Evolutionary conservation across 1,139 yeast genomes (phyloP).

Genomic region (Chernovozyma sophiae-reginae): DNA sequence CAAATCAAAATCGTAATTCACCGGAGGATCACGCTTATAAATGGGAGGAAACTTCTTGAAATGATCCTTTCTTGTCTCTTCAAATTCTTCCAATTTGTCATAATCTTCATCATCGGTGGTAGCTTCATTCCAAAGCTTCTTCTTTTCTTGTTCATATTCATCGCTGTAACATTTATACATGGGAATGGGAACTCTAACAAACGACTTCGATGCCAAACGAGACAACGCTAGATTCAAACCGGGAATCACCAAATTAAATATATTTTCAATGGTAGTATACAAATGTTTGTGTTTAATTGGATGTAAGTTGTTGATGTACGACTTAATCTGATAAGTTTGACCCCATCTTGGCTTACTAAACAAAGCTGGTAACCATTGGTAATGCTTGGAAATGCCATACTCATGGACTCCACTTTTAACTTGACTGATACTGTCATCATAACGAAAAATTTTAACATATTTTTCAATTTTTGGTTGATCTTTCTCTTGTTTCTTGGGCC

Average conservation of each 20-base stretch:
- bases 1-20: slow-evolving; percentile 16
- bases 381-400: slow-evolving; percentile 20
- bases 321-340: slow-evolving; percentile 15
- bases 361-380: slow-evolving; percentile 32
- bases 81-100: slow-evolving; percentile 11
- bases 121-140: background rate
- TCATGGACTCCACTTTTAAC: slow-evolving; percentile 16
- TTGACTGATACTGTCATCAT: slow-evolving; percentile 7
- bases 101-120: slow-evolving; percentile 6
- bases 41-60: slow-evolving; percentile 13
- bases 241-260: slow-evolving; percentile 27
- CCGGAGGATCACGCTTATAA: slow-evolving; percentile 16
- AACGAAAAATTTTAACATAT: background rate
- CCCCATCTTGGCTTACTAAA: slow-evolving; percentile 11
- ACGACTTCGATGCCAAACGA: slow-evolving; percentile 17
- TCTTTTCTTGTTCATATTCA: slow-evolving; percentile 10
- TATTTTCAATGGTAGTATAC: slow-evolving; percentile 24
- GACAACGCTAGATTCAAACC: slow-evolving; percentile 28
- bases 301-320: slow-evolving; percentile 41
- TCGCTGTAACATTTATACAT: slow-evolving; percentile 15
- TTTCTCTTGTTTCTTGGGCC: no score
- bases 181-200: slow-evolving; percentile 16
- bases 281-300: slow-evolving; percentile 22
- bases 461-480: no score
- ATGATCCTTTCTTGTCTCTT: slow-evolving; percentile 11